These are phyloP conservation scores for Tolypocladium amazonense DNA, from an alignment of 2,329 filamentous ascomycete species.

Conservation along the genomic window DNA sequence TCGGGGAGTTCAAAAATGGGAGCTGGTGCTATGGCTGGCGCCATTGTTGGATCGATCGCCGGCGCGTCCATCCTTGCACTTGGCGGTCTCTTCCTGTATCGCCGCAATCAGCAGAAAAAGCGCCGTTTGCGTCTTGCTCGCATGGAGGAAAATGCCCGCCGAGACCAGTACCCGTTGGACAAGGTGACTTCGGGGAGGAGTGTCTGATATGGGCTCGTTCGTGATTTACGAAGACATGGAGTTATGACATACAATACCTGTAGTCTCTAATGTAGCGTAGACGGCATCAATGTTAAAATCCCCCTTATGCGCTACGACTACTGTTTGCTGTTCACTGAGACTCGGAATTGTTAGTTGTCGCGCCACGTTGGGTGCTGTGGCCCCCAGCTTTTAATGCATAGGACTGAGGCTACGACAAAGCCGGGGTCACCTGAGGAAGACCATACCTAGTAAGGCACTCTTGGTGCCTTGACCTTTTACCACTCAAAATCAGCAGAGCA, in stretches of 20 bases:
- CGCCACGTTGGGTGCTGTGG: too few species aligned
- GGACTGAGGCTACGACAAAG: too few species aligned
- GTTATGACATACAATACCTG: background rate
- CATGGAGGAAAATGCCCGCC: conserved; percentile 2
- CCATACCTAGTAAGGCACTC: too few species aligned
- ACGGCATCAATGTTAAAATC: background rate
- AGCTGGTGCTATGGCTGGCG: conserved; percentile 1
- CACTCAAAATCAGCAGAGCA: too few species aligned
- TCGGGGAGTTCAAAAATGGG: background rate
- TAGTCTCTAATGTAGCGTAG: background rate
- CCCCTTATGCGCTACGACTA: background rate
- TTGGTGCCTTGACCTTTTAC: too few species aligned
- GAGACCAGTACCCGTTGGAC: background rate
- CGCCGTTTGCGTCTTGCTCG: background rate
- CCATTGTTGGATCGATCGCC: background rate
- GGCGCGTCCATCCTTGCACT: background rate
- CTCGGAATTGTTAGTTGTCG: background rate
- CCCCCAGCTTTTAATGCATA: too few species aligned
- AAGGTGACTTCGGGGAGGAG: background rate
- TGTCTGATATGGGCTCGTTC: background rate
- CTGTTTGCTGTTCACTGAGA: background rate
- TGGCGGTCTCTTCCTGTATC: background rate
- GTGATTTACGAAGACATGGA: background rate
- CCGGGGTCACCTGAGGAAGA: too few species aligned
- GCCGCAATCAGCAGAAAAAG: background rate